A percentile compares a stretch with the other conserved stretches of the same genome.
Conservation (phyloP, 2,329 filamentous ascomycete species). For the Epichloe amarillans region DNA sequence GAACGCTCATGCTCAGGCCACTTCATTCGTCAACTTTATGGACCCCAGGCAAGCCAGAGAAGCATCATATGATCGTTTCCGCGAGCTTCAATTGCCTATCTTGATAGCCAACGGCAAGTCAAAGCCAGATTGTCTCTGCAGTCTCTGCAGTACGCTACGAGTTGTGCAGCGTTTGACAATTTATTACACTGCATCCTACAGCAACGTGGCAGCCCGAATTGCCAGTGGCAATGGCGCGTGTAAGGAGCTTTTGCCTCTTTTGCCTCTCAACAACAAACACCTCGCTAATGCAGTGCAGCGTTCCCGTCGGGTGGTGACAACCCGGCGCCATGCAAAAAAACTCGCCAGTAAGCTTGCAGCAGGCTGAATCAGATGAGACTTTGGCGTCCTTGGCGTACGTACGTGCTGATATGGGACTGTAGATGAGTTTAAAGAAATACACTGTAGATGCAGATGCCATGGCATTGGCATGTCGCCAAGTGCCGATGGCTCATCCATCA, state of each 20-base stretch:
- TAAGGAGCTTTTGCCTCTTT: neutral
- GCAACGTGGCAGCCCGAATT: constrained; percentile 5
- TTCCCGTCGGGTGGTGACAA: constrained; percentile 1
- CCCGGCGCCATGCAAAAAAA: neutral
- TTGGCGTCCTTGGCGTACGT: neutral
- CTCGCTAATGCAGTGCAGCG: neutral
- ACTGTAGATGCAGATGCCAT: neutral
- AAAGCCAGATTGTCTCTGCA: neutral
- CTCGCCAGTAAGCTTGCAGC: neutral
- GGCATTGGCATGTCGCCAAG: neutral
- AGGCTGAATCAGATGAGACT: neutral
- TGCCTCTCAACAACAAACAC: neutral
- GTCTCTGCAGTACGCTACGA: neutral
- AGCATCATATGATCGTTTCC: constrained; percentile 20
- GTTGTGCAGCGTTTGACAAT: neutral
- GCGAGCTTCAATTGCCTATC: constrained; percentile 22
- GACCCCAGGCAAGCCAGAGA: constrained; percentile 19
- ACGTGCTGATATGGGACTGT: neutral
- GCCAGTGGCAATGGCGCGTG: neutral
- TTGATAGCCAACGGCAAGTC: constrained; percentile 25
- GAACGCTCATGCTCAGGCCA: constrained; percentile 17
- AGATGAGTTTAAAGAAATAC: neutral
- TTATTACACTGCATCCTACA: neutral
- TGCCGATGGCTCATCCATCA: constrained; percentile 1
- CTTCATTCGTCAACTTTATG: constrained; percentile 23